phyloP scores from a whole-genome alignment of 805 yeast genomes.

The Sugiyamaella qingdaonensis region DNA sequence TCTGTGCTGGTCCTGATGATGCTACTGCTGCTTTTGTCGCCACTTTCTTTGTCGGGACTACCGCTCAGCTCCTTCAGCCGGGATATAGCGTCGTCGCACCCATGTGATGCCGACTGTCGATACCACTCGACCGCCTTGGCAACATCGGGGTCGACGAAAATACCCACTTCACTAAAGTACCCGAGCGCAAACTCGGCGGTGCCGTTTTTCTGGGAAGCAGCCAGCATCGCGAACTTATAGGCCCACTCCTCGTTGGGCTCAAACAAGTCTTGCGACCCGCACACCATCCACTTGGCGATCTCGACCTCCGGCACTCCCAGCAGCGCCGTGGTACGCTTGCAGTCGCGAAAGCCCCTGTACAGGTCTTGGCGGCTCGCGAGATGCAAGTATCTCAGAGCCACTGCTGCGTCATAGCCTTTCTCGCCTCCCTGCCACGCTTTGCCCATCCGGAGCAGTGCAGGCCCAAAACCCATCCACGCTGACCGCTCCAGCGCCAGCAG shows the following conservation, averaged over 20 bases:
- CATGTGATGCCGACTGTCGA: slow-evolving; percentile 49
- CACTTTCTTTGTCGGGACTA: not conserved
- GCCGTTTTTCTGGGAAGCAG: slow-evolving; percentile 56
- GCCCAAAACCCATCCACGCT: slow-evolving; percentile 36
- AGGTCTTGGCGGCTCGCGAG: slow-evolving; percentile 34
- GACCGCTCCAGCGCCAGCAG: slow-evolving; percentile 31
- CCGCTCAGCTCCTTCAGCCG: slow-evolving; percentile 23
- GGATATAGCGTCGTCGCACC: slow-evolving; percentile 35
- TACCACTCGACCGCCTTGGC: slow-evolving; percentile 49
- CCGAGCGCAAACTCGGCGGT: slow-evolving; percentile 70
- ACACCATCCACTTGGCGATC: slow-evolving; percentile 56
- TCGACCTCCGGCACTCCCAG: slow-evolving; percentile 37
- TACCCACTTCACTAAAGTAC: slow-evolving; percentile 61
- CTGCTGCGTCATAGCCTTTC: slow-evolving; percentile 30
- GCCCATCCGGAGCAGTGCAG: slow-evolving; percentile 36
- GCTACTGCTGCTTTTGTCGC: not conserved
- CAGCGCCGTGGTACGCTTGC: slow-evolving; percentile 14
- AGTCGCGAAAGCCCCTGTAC: slow-evolving; percentile 22
- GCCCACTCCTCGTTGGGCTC: slow-evolving; percentile 60
- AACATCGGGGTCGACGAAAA: slow-evolving; percentile 46
- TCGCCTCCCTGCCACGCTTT: slow-evolving; percentile 34
- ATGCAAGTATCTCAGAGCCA: slow-evolving; percentile 33
- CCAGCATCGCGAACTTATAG: slow-evolving; percentile 58
- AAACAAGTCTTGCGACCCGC: slow-evolving; percentile 57
- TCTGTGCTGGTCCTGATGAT: not conserved